Percentiles rank a stretch among this genome's conserved stretches.
phyloP scores from a whole-genome alignment of 108 stramenopile genomes.

The Ochromonas danica region DNA sequence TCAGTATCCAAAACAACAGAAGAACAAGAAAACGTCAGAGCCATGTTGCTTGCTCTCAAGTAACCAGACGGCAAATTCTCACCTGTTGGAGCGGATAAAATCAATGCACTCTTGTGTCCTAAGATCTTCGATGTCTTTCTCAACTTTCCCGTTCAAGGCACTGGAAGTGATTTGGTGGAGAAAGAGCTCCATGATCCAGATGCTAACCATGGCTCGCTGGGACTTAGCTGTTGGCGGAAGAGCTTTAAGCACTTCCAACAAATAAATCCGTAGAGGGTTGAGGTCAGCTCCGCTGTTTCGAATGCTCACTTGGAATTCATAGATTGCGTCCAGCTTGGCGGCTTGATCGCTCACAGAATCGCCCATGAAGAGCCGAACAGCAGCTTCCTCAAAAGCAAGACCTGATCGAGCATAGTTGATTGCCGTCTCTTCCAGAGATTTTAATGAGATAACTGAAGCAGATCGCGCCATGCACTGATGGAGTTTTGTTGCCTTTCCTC shows the following conservation, averaged over 20 bases:
- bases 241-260: not conserved
- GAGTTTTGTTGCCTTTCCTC: too few relatives aligned
- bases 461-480: too few relatives aligned
- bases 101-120: too few relatives aligned
- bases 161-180: slow-evolving; percentile 13
- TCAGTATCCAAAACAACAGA: not conserved
- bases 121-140: too few relatives aligned
- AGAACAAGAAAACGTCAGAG: too few relatives aligned
- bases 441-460: not conserved
- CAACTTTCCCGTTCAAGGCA: too few relatives aligned
- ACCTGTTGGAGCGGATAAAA: too few relatives aligned
- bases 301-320: not conserved
- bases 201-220: slow-evolving; percentile 10
- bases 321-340: too few relatives aligned
- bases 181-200: slow-evolving; percentile 20
- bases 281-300: not conserved
- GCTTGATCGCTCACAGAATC: too few relatives aligned
- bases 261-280: slow-evolving; percentile 19
- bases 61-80: too few relatives aligned
- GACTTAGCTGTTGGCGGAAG: slow-evolving; percentile 5
- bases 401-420: not conserved
- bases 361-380: not conserved
- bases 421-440: slow-evolving; percentile 5
- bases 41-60: too few relatives aligned
- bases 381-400: slow-evolving; percentile 20